These are phyloP conservation scores for Aspergillus sclerotialis DNA, from an alignment of 2,329 filamentous ascomycete species.

Conservation along the genomic window DNA sequence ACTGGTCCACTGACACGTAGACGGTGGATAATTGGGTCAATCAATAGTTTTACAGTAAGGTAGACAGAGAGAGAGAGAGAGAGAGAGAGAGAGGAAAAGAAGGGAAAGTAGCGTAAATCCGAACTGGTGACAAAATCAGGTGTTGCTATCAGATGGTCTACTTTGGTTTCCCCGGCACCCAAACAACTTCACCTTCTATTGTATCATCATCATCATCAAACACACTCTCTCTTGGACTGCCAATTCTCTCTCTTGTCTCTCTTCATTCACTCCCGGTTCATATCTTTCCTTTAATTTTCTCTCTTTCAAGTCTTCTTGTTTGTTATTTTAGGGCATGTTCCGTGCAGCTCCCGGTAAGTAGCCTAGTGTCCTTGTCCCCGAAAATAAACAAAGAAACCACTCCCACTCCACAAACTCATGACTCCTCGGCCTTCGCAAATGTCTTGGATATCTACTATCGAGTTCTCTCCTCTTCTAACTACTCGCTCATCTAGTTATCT, in stretches of 20 bases:
- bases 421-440: constrained; percentile 1
- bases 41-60: too few species aligned
- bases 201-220: not conserved
- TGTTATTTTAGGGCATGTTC: not conserved
- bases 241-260: not conserved
- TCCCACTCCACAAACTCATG: not conserved
- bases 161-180: constrained; percentile 10
- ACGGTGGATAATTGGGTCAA: too few species aligned
- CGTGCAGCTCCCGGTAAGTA: not conserved
- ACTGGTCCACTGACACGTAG: not conserved
- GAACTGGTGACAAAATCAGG: not conserved
- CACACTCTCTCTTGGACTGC: not conserved
- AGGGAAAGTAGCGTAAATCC: too few species aligned
- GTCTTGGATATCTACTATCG: constrained; percentile 7
- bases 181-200: too few species aligned
- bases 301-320: not conserved
- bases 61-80: too few species aligned
- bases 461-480: constrained; percentile 2
- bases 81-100: too few species aligned
- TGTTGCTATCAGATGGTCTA: not conserved
- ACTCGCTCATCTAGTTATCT: too few species aligned
- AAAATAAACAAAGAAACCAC: constrained; percentile 2
- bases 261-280: not conserved
- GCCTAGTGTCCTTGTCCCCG: not conserved
- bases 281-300: not conserved